These are phyloP conservation scores for Xylaria bambusicola DNA, from an alignment of 495 filamentous ascomycete genomes.

Conservation along the genomic window DNA sequence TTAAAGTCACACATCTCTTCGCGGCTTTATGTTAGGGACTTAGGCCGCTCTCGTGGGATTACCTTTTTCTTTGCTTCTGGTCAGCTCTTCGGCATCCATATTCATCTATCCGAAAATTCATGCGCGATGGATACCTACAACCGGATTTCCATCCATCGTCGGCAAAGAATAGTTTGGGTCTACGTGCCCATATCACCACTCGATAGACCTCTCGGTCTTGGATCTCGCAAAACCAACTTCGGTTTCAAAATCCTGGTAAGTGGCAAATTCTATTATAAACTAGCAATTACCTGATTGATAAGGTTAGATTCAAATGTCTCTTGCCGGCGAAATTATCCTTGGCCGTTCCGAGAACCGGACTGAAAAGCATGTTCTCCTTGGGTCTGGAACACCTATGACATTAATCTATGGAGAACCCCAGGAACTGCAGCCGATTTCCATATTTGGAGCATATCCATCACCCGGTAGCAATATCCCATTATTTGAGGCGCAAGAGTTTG, in stretches of 20 bases:
- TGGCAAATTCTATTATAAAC: background rate
- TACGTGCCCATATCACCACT: background rate
- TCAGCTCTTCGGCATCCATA: conserved; percentile 1
- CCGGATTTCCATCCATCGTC: background rate
- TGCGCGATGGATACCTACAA: conserved; percentile 2
- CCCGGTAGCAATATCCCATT: background rate
- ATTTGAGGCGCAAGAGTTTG: background rate
- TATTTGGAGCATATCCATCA: conserved; percentile 4
- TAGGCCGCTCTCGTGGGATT: conserved; percentile 2
- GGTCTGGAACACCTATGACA: conserved; percentile 1
- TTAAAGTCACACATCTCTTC: background rate
- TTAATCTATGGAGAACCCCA: background rate
- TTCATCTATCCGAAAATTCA: conserved; percentile 1
- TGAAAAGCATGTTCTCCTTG: conserved; percentile 4
- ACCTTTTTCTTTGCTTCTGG: background rate
- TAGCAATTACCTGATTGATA: background rate
- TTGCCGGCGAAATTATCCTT: background rate
- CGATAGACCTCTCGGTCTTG: background rate
- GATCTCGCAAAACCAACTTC: background rate
- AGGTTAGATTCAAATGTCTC: conserved; percentile 2
- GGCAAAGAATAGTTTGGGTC: conserved; percentile 1
- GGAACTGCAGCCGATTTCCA: background rate
- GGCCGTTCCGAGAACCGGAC: background rate
- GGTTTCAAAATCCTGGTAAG: background rate
- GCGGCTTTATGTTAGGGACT: conserved; percentile 1